Evolutionary conservation across 768 basidiomycete genomes (phyloP), one percentile per base, ranked within the genome.

Genomic region (Lentinula edodes): DNA sequence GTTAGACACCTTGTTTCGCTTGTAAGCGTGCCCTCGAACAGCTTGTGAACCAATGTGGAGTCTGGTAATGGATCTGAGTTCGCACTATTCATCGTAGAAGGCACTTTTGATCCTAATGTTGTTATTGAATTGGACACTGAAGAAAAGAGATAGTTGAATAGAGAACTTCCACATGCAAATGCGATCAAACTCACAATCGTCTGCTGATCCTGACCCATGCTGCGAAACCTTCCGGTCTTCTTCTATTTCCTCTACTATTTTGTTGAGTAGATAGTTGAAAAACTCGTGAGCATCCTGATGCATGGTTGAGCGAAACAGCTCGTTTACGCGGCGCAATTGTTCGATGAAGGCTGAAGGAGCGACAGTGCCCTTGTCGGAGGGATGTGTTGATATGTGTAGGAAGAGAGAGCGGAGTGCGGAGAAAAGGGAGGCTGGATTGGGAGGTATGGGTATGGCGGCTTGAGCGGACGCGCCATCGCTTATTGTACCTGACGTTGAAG

Each of bases 231-330:
- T 86, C 68, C 73, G 80, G 61, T 89, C 88, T 63, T 85, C 83
- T 69, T 95, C 91, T 65, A 96, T 84, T 71, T 98, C 95, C 73
- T 98, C 96, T 39, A 94, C 89, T 53, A 99, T 88, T 71, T 82
- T 87, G 73, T 99, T 99, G 59, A 99, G 77, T 32, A 98, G 76
- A 74, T 90, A 98, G 71, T 95, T 97, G 45, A 98, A 79, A 73
- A 99, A 98, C 74, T 99, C 97, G 75, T 98, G 97, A 2, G 97
- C 97, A 72, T 99, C 97, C 71, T 99, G 97, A 71, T 99, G 97
- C 83, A 91, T 90, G 15, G 91, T 89, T 41, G 88, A 88, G 52
- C 93, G 83, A 70, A 98, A 99, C 51, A 89, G 80, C 68, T 94
- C 93, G 73, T 98, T 98, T 68, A 93, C 80, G 69, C 94, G 87